Evolutionary conservation across 2,329 filamentous ascomycete genomes (phyloP), one percentile per base, ranked within the genome.

Genomic region (Phaeosphaeria sp.): DNA sequence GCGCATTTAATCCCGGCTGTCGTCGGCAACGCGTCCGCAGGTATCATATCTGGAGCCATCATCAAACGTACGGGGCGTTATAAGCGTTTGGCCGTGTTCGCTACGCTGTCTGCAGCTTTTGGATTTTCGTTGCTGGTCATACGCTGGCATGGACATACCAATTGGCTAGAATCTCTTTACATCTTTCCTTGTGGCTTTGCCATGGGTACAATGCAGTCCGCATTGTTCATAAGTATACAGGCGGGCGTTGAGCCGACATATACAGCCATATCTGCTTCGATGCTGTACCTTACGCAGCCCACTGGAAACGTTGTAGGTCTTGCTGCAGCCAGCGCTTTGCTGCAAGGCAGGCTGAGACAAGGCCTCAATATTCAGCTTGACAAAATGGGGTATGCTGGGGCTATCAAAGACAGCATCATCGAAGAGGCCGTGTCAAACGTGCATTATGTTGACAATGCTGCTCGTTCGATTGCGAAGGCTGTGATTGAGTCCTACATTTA

Each of bases 1-100:
- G 78, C 84, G 0, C 87, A 91, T 64, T 78, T 92, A 0, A 81
- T 91, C 42, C 89, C 89, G 0, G 86, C 89, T 0, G 88, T 92
- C 0, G 74, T 85, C 0, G 89, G 89, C 0, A 91, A 92, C 64
- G 85, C 89, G 0, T 57, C 86, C 0, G 89, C 88, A 1, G 87
- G 87, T 0, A 76, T 92, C 1, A 43, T 88, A 0, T 82, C 87
- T 0, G 89, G 89, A 0, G 66, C 39, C 1, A 55, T 65, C 13
- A 65, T 65, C 55, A 58, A 49, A 9, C 52, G 63, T 18, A 66
- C 65, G 11, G 71, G 71, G n/a, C 61, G 65, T 1, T 74, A 74
- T 56, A 73, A 72, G 50, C 21, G 44, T 7, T 53, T 68, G 8
- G 66, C 61, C 9, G 51, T 69, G 2, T 30, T 64, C 2, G 66